Percentiles rank a stretch among this genome's conserved stretches.
Conservation (phyloP, 2,329 filamentous ascomycete genomes). For the Neonectria coccinea region DNA sequence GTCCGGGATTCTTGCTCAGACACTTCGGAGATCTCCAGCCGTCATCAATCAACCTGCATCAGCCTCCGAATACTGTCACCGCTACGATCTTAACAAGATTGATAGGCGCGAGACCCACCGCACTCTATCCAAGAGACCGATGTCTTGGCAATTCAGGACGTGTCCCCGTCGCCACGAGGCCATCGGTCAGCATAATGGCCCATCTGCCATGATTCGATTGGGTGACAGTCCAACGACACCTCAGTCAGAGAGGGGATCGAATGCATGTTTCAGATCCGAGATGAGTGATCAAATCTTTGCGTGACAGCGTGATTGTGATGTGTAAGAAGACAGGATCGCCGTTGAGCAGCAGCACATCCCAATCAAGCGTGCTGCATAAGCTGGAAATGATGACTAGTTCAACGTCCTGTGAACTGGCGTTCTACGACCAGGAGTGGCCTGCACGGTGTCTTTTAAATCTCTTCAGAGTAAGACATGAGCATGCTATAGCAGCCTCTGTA, state of each 20-base stretch:
- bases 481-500: background rate
- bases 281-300: slow-evolving; percentile 9
- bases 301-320: background rate
- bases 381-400: slow-evolving; percentile 3
- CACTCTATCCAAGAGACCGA: background rate
- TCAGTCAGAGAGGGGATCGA: background rate
- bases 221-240: background rate
- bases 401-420: slow-evolving; percentile 1
- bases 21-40: background rate
- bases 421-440: background rate
- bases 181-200: background rate
- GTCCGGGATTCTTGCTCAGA: background rate
- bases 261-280: slow-evolving; percentile 25
- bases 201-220: slow-evolving; percentile 9
- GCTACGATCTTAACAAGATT: slow-evolving; percentile 4
- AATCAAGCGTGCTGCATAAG: slow-evolving; percentile 20
- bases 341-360: slow-evolving; percentile 1
- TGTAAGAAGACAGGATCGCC: background rate
- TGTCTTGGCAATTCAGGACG: background rate
- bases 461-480: background rate
- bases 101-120: background rate
- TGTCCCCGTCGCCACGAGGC: background rate
- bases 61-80: background rate
- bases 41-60: background rate
- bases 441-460: background rate